Percentiles rank a stretch among this genome's conserved stretches.
These are phyloP conservation scores for Barbatosphaeria neglecta DNA, from an alignment of 495 filamentous ascomycete species.

Conservation along the genomic window DNA sequence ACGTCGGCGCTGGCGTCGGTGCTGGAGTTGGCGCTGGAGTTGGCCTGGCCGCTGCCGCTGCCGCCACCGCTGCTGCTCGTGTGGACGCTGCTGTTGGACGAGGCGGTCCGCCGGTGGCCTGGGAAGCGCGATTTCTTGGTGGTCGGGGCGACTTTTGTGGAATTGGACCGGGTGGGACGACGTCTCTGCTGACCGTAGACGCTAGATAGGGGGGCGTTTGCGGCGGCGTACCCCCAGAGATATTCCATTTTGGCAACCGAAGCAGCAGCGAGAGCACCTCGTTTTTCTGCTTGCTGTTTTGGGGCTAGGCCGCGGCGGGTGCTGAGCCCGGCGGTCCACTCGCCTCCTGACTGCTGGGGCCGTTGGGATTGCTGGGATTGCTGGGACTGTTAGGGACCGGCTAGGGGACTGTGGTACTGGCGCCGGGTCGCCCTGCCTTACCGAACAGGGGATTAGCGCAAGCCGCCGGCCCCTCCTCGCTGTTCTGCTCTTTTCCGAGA, in stretches of 20 bases:
- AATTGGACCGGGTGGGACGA: slow-evolving; percentile 24
- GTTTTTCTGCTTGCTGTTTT: slow-evolving; percentile 5
- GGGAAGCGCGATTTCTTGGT: slow-evolving; percentile 16
- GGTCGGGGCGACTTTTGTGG: slow-evolving; percentile 12
- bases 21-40: no score
- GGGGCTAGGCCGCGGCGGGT: neutral
- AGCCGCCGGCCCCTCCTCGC: neutral
- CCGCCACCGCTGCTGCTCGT: slow-evolving; percentile 12
- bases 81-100: neutral
- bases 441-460: neutral
- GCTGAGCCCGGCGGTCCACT: no score
- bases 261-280: slow-evolving; percentile 2
- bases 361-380: neutral
- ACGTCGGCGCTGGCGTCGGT: no score
- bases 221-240: slow-evolving; percentile 19
- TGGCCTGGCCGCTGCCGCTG: slow-evolving; percentile 1
- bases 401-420: neutral
- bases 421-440: neutral
- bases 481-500: neutral
- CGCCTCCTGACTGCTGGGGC: neutral
- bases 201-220: slow-evolving; percentile 20
- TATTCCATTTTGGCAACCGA: slow-evolving; percentile 17
- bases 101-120: neutral
- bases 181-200: slow-evolving; percentile 20
- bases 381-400: neutral